phyloP scores from a whole-genome alignment of 1,284 basidiomycete species.

The Trichosporon coremiiforme region DNA sequence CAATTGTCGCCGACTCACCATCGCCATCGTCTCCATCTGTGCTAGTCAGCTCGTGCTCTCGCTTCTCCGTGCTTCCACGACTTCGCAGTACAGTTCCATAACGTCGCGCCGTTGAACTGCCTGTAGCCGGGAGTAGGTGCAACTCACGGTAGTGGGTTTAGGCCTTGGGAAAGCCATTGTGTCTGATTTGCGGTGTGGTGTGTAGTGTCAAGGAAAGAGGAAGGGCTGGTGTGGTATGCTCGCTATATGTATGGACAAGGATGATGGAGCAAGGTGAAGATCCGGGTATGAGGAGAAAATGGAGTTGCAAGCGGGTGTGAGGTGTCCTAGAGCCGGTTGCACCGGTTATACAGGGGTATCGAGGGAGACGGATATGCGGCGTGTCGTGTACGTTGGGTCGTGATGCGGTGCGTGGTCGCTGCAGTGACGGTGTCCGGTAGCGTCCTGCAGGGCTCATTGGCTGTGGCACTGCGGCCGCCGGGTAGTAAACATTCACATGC shows the following conservation, averaged over 20 bases:
- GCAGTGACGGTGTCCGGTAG: conserved; percentile 8
- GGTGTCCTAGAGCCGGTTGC: conserved; percentile 1
- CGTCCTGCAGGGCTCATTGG: conserved; percentile 9
- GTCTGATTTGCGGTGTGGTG: conserved; percentile 1
- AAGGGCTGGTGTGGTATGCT: conserved; percentile 6
- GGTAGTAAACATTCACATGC: conserved; percentile 16
- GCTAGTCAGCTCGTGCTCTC: conserved; percentile 19
- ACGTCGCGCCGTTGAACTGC: neutral
- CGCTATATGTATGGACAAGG: conserved; percentile 14
- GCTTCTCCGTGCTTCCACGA: neutral
- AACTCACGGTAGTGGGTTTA: conserved; percentile 54
- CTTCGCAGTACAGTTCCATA: neutral
- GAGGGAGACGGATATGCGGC: conserved; percentile 4
- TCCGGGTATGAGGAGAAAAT: conserved; percentile 2
- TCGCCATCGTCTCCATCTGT: conserved; percentile 55
- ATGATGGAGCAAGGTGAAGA: neutral
- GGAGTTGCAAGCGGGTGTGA: neutral
- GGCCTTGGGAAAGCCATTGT: conserved; percentile 55
- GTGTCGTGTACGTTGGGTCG: neutral
- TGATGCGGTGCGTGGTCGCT: neutral
- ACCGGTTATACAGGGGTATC: conserved; percentile 14
- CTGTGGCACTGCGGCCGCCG: conserved; percentile 11
- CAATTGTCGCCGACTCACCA: conserved; percentile 37
- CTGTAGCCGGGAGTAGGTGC: neutral
- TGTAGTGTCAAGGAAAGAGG: neutral